A percentile compares a stretch with the other conserved stretches of the same genome.
Conservation (phyloP, 768 basidiomycete genomes). For the Boletus pseudopeckii region DNA sequence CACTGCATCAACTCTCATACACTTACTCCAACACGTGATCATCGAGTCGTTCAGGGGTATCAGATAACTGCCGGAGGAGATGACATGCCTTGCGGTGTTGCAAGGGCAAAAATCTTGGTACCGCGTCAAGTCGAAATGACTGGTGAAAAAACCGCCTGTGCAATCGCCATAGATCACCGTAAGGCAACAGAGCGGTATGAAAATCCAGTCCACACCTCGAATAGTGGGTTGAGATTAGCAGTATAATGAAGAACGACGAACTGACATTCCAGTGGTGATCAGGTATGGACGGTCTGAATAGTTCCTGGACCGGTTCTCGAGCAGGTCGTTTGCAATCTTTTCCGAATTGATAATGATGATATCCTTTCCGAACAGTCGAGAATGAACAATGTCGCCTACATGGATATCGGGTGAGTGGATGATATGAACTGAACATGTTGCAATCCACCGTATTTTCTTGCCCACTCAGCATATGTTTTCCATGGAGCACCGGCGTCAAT, state of each 20-base stretch:
- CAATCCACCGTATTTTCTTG: neutral
- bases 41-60: no score
- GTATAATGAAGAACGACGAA: neutral
- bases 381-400: conserved; percentile 1
- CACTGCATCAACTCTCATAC: no score
- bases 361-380: neutral
- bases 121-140: neutral
- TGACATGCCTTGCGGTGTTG: conserved; percentile 2
- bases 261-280: neutral
- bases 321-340: neutral
- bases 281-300: conserved; percentile 5
- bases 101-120: neutral
- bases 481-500: no score
- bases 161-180: conserved; percentile 9
- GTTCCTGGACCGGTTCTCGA: conserved; percentile 4
- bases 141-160: conserved; percentile 13
- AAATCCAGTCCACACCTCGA: neutral
- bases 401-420: neutral
- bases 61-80: neutral
- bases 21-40: no score
- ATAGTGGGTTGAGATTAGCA: neutral
- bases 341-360: neutral
- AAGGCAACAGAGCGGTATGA: neutral
- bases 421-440: neutral
- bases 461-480: no score